Evolutionary conservation across 1,139 yeast genomes (phyloP).

Genomic region (Debaryomyces fabryi): DNA sequence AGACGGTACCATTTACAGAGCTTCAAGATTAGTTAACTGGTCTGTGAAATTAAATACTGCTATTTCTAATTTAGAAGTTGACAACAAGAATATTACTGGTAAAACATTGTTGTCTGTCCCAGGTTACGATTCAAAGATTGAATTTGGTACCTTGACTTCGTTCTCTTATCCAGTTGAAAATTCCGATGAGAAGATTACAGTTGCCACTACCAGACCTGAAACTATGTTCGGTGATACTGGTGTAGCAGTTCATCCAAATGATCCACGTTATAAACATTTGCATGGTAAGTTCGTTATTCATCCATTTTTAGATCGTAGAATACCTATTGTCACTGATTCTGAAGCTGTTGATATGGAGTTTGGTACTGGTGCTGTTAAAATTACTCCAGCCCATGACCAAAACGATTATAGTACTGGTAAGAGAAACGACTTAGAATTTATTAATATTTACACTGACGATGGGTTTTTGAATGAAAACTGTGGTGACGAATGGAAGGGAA

Average conservation of each 20-base stretch:
- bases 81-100: slow-evolving; percentile 84
- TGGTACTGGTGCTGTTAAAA: slow-evolving; percentile 99
- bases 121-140: slow-evolving; percentile 85
- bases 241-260: slow-evolving; percentile 96
- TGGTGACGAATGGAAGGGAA: slow-evolving; percentile 85
- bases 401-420: slow-evolving; percentile 97
- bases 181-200: slow-evolving; percentile 85
- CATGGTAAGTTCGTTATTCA: slow-evolving; percentile 92
- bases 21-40: slow-evolving; percentile 94
- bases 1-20: slow-evolving; percentile 95
- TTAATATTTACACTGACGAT: slow-evolving; percentile 89
- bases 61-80: slow-evolving; percentile 93
- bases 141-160: slow-evolving; percentile 94
- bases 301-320: slow-evolving; percentile 82
- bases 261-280: slow-evolving; percentile 86
- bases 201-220: slow-evolving; percentile 99
- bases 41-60: slow-evolving; percentile 94
- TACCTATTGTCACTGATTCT: slow-evolving; percentile 86
- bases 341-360: slow-evolving; percentile 99
- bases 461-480: slow-evolving; percentile 86
- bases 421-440: slow-evolving; percentile 84
- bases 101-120: slow-evolving; percentile 83
- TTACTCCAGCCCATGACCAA: slow-evolving; percentile 97
- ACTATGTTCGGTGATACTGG: slow-evolving; percentile 98
- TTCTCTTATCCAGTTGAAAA: slow-evolving; percentile 88